Base-by-base conservation (phyloP, 768 basidiomycete genomes). In the Rubroboletus pulcherrimus region DNA sequence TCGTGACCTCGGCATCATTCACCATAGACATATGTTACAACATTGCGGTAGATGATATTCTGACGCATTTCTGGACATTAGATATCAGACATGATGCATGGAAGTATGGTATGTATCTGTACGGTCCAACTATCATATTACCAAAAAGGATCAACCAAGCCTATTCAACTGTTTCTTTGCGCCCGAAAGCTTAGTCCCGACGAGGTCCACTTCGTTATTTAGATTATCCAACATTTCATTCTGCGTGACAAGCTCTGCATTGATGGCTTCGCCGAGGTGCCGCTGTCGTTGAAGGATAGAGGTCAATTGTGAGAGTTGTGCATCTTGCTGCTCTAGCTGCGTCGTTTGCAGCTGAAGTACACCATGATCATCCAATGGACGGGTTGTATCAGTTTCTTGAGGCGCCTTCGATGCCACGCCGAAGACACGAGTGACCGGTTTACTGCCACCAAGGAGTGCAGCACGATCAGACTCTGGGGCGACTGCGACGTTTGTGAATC, bases 171-270 rank as follows among this genome's bases (percentile, higher is more conserved):
- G 85, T 70, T 84, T 85, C 74, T 89, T 92, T 19, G 93, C 83
- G 19, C 76, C 73, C n/a, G 82, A 80, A 53, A 98, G 78, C 75
- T 93, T 95, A 39, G 78, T 79, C 35, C 87, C 87, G 2, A 89
- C 87, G 26, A 74, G 74, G 67, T 95, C 93, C 33, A 96, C 88
- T 15, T 91, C 86, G 40, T 78, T 71, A 7, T 83, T 77, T 57
- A 98, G 74, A 68, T 84, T 82, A 67, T 97, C 92, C 64, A 98
- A 72, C 72, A 95, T 71, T 65, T 94, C 92, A 61, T 85, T 94
- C 70, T 98, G 96, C 57, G 83, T 72, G 11, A 77, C 78, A 60
- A 98, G 84, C 72, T 98, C 96, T 48, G 78, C 80, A 48, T 82
- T 80, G 55, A 98, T 97, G 8, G 92, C 93, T 55, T 88, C 77